Conservation (phyloP, 2,329 filamentous ascomycete species). For the Fonsecaea multimorphosa region DNA sequence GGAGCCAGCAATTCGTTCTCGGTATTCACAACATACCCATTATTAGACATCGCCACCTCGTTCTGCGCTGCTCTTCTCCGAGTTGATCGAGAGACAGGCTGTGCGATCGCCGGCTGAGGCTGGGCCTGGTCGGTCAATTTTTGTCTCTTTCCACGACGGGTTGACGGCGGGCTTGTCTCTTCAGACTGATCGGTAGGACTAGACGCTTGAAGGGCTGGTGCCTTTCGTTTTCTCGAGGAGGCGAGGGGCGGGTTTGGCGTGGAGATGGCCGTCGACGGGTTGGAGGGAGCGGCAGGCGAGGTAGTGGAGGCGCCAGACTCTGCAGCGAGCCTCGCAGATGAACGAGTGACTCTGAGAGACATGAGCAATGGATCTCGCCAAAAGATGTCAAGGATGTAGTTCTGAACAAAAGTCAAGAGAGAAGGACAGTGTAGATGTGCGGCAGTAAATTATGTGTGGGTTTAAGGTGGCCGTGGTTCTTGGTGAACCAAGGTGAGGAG, state of each 20-base stretch:
- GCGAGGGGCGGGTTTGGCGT: conserved; percentile 49
- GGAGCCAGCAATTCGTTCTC: conserved; percentile 28
- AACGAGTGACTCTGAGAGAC: conserved; percentile 96
- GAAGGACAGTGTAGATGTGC: conserved; percentile 16
- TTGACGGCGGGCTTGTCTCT: conserved; percentile 41
- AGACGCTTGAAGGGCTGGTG: conserved; percentile 59
- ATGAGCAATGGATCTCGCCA: conserved; percentile 69
- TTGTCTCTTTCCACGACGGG: conserved; percentile 72
- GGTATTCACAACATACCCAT: conserved; percentile 28
- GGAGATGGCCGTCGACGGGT: conserved; percentile 6
- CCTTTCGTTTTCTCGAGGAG: conserved; percentile 73
- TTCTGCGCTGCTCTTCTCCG: conserved; percentile 27
- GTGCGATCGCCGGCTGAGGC: conserved; percentile 46
- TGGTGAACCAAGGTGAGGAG: conserved; percentile 14
- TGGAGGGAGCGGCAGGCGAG: conserved; percentile 41
- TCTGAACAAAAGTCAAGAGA: conserved; percentile 19
- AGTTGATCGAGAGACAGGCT: conserved; percentile 24
- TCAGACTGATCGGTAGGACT: conserved; percentile 50
- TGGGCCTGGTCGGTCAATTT: conserved; percentile 62
- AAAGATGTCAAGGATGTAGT: conserved; percentile 21
- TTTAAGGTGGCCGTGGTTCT: conserved; percentile 11
- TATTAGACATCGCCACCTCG: conserved; percentile 45
- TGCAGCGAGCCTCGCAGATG: conserved; percentile 88
- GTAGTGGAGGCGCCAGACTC: conserved; percentile 54
- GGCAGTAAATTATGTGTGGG: conserved; percentile 20